Base-by-base conservation (phyloP, 2,329 filamentous ascomycete genomes). In the Aspergillus quadricinctus region DNA sequence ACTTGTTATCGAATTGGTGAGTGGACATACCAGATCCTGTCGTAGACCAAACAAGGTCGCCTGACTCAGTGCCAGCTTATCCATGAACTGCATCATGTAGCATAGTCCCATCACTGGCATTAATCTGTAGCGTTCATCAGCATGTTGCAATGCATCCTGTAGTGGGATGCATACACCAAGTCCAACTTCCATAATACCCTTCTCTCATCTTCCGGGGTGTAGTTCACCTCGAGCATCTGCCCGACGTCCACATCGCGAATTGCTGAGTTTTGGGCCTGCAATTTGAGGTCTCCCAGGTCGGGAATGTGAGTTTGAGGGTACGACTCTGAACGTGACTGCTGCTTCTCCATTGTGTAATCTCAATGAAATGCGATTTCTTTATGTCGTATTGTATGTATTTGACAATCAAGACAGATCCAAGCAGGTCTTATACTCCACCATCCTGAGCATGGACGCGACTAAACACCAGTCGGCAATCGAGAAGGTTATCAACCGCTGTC, bases 51-150 rank as follows among this genome's bases (percentile, higher is more conserved):
- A 66, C 4, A 71, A 46, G 1, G 68, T 68, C 11, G 68, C 58
- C 31, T 66, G 63, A 48, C 67, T 70, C n/a, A 72, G 56, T 8
- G 68, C 67, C 23, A 68, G 49, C 49, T 72, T 72, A 57, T 72
- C 66, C 62, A 71, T 65, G 48, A 58, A 69, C 49, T 66, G 64
- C 55, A 67, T 57, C 63, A 69, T 65, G 49, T 71, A 72, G 48
- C 64, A 67, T 10, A 66, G 49, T 10, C 62, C 64, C 64, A 71
- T 69, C 19, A 67, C 19, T 2, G 68, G 68, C 1, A 70, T 66
- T 49, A 70, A 46, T 40, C 63, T 65, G 31, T 6, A n/a, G 7
- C n/a, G n/a, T n/a, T 6, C 10, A 46, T 35, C 21, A 11, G 7
- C 21, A 49, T 8, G 37, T 1, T 48, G 4, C 25, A 27, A 27